A percentile compares a stretch with the other conserved stretches of the same genome.
phyloP scores from a whole-genome alignment of 2,329 filamentous ascomycete species.

The Botryotinia calthae region DNA sequence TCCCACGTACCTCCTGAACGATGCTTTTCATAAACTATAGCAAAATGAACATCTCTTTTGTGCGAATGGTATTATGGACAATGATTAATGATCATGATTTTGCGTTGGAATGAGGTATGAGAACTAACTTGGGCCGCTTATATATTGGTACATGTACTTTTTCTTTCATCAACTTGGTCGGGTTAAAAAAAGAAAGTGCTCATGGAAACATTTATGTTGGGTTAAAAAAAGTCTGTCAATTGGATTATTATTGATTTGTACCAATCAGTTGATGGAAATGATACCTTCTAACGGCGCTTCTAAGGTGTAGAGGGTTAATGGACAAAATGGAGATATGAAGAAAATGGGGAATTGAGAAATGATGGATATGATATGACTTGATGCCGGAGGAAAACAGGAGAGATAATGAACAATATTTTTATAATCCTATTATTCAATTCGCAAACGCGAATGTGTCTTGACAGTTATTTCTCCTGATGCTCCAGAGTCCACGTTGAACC shows the following conservation, averaged over 20 bases:
- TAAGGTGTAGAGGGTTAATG: not conserved
- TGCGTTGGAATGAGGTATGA: not conserved
- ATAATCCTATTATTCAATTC: not conserved
- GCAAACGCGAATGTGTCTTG: not conserved
- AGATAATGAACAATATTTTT: not conserved
- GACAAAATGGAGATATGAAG: not conserved
- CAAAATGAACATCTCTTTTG: not conserved
- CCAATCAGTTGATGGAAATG: not conserved
- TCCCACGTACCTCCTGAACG: not conserved
- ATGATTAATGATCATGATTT: conserved; percentile 18
- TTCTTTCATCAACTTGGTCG: not conserved
- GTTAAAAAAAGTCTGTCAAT: not conserved
- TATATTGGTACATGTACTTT: conserved; percentile 6
- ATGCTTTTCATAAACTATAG: not conserved
- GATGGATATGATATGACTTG: conserved; percentile 10
- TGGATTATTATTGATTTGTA: not conserved
- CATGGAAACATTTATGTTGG: not conserved
- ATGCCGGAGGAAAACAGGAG: not conserved
- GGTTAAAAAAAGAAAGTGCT: not conserved
- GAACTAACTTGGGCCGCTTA: not conserved
- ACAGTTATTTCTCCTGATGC: too few species aligned
- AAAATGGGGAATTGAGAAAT: not conserved
- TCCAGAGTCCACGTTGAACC: too few species aligned
- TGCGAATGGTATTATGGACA: not conserved
- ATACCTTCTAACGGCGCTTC: not conserved